Conservation (phyloP, 2,329 filamentous ascomycete species). For the Sclerotinia spermophila region DNA sequence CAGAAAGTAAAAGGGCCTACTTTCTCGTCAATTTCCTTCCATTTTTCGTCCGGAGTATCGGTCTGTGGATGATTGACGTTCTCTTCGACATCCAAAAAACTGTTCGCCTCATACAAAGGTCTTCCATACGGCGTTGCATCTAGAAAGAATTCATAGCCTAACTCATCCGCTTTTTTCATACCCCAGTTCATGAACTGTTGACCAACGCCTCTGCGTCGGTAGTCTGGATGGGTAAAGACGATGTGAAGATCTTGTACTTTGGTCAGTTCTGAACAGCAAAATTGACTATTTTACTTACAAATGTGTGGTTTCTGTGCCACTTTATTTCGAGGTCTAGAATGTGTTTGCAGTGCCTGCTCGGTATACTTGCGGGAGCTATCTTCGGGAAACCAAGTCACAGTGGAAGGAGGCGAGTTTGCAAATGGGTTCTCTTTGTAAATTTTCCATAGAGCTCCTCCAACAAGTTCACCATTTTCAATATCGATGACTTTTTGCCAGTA, state of each 20-base stretch:
- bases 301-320: conserved; percentile 13
- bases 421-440: conserved; percentile 17
- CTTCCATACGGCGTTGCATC: conserved; percentile 17
- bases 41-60: conserved; percentile 15
- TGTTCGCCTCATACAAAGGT: conserved; percentile 17
- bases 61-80: conserved; percentile 16
- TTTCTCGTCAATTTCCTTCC: conserved; percentile 19
- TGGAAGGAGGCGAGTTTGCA: not conserved
- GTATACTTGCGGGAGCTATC: conserved; percentile 13
- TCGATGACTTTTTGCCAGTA: conserved; percentile 19
- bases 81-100: conserved; percentile 14
- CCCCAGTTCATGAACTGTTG: conserved; percentile 14
- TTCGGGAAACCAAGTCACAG: conserved; percentile 16
- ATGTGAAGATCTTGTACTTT: conserved; percentile 15
- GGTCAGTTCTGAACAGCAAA: not conserved
- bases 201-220: conserved; percentile 17
- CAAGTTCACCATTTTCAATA: conserved; percentile 14
- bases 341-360: conserved; percentile 7
- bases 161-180: conserved; percentile 11
- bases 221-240: conserved; percentile 17
- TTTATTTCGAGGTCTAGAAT: conserved; percentile 9
- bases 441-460: conserved; percentile 15
- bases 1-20: conserved; percentile 18
- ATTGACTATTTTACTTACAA: conserved; percentile 13
- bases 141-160: conserved; percentile 9